Conservation (phyloP, 148 eudicot genomes). For the Amaranthus palmeri region DNA sequence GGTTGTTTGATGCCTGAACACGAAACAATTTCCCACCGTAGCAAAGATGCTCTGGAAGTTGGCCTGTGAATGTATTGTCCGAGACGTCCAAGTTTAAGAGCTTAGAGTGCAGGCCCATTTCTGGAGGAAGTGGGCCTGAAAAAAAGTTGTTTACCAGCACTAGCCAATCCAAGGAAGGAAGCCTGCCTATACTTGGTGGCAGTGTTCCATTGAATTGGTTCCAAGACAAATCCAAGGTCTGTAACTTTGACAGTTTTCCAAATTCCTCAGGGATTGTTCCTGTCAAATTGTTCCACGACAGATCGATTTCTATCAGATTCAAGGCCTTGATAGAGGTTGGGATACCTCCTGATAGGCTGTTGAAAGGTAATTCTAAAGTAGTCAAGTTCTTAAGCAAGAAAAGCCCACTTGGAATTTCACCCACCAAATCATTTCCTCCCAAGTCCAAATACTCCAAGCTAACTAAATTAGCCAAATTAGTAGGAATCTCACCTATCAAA, state of each 20-base stretch:
- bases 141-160: slow-evolving; percentile 36
- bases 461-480: slow-evolving; percentile 33
- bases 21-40: slow-evolving; percentile 32
- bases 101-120: slow-evolving; percentile 49
- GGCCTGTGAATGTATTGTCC: slow-evolving; percentile 52
- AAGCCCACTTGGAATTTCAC: slow-evolving; percentile 54
- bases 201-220: slow-evolving; percentile 42
- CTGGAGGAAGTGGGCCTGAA: slow-evolving; percentile 50
- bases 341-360: slow-evolving; percentile 46
- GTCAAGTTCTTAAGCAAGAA: slow-evolving; percentile 53
- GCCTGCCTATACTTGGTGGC: slow-evolving; percentile 36
- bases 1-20: slow-evolving; percentile 47
- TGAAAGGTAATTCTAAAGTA: slow-evolving; percentile 15
- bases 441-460: slow-evolving; percentile 54
- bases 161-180: slow-evolving; percentile 30
- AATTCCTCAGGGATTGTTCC: slow-evolving; percentile 43
- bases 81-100: slow-evolving; percentile 42
- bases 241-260: slow-evolving; percentile 30
- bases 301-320: slow-evolving; percentile 35
- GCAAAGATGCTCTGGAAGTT: slow-evolving; percentile 55
- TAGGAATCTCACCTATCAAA: slow-evolving; percentile 54
- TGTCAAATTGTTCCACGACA: slow-evolving; percentile 35
- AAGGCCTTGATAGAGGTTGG: slow-evolving; percentile 38
- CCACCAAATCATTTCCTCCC: slow-evolving; percentile 34
- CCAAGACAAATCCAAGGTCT: slow-evolving; percentile 25